Base-by-base conservation (phyloP, 164 flowering plant genomes). In the Annona cherimola region DNA sequence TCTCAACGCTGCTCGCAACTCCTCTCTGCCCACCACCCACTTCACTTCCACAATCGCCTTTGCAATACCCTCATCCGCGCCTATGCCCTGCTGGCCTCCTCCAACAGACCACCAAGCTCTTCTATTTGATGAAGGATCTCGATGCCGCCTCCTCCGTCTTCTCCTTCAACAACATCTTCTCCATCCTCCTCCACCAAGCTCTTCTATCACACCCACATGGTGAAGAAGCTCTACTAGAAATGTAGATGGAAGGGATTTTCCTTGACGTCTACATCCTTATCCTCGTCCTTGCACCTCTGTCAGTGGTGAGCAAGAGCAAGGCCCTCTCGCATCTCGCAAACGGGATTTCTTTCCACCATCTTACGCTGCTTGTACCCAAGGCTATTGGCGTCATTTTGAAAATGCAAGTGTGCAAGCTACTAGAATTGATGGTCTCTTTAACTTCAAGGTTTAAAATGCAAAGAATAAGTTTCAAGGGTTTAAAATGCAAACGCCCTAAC, bases 211-310 rank as follows among this genome's bases (percentile, higher is more conserved):
- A 85, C 86, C 40, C 81, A 75, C 42, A 84, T 84, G 86, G 94
- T 82, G 0, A 72, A 66, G 74, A 70, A 82, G 14, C 44, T 92
- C 85, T 92, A 76, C 72, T 84, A 85, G 67, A 95, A 92, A 80
- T 80, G 16, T 50, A 18, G 26, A 79, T 81, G 1, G 85, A 74
- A 55, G 90, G 92, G 0, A 87, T 83, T 16, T 20, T 3, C n/a
- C 97, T 94, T 0, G 94, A 92, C 78, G 72, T 79, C 44, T 88
- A 74, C 60, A 92, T 90, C 3, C 89, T 87, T 63, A 93, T 26
- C 35, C 35, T 26, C 35, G 35, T 26, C 35, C 35, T 26, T 1
- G 1, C 35, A 26, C 35, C 35, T 26, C 35, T 26, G 35, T 26
- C 35, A 26, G 35, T 26, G 35, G 1, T 26, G 35, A 26, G 35